Conservation (phyloP, 768 basidiomycete species). For the Pleurotus sapidus region DNA sequence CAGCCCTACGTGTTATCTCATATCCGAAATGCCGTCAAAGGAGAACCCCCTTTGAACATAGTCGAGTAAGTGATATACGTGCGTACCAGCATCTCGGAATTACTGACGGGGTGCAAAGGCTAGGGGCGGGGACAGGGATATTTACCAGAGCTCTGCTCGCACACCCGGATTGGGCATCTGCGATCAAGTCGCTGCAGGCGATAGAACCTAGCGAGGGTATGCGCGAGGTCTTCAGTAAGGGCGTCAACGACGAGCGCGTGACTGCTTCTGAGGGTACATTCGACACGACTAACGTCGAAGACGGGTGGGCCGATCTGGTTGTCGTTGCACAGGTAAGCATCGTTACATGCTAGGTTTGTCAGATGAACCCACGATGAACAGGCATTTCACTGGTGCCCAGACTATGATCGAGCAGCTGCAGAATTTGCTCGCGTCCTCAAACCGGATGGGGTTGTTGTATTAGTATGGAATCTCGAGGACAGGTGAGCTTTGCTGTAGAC, state of each 20-base stretch:
- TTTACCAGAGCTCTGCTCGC: constrained; percentile 81
- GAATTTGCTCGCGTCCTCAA: constrained; percentile 85
- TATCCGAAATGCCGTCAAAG: constrained; percentile 48
- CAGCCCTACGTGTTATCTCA: constrained; percentile 57
- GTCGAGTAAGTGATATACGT: constrained; percentile 54
- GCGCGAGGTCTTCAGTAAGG: constrained; percentile 66
- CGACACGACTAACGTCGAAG: constrained; percentile 53
- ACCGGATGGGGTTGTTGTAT: constrained; percentile 63
- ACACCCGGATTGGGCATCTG: constrained; percentile 50
- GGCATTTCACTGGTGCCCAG: constrained; percentile 94
- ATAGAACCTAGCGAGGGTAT: constrained; percentile 89
- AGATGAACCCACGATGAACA: constrained; percentile 24
- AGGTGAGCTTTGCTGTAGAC: constrained; percentile 34
- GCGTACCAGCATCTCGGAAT: not conserved
- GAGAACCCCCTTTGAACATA: constrained; percentile 47
- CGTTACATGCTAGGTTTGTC: not conserved
- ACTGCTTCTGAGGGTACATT: constrained; percentile 67
- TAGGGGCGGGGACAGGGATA: constrained; percentile 85
- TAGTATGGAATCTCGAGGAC: constrained; percentile 94
- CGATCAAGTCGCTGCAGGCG: constrained; percentile 56
- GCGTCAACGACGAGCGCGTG: constrained; percentile 51
- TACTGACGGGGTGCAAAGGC: constrained; percentile 34
- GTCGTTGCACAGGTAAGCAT: constrained; percentile 66
- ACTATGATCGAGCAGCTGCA: constrained; percentile 64
- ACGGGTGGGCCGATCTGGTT: constrained; percentile 76